Evolutionary conservation across 2,329 filamentous ascomycete species (phyloP).

Genomic region (Sclerotinia sclerotiorum): DNA sequence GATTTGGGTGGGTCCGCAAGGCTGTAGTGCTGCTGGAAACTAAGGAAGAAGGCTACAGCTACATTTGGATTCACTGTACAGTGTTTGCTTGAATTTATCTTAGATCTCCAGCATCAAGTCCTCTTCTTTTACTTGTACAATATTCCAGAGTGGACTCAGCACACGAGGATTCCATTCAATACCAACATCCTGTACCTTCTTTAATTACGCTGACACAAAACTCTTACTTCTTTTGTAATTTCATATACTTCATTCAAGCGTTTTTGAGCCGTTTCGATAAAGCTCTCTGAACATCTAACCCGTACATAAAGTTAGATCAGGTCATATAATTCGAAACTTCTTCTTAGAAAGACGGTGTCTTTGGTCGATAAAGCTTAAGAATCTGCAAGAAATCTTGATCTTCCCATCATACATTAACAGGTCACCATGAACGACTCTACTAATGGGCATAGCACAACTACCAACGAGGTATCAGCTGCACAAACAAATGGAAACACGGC

Average conservation of each 20-base stretch:
- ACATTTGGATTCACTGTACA: constrained; percentile 6
- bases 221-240: constrained; percentile 8
- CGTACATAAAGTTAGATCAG: constrained; percentile 6
- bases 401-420: not conserved
- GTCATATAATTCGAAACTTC: constrained; percentile 6
- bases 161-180: constrained; percentile 9
- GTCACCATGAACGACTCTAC: constrained; percentile 36
- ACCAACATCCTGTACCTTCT: constrained; percentile 15
- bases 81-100: not conserved
- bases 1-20: constrained; percentile 13
- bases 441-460: constrained; percentile 29
- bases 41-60: constrained; percentile 1
- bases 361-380: not conserved
- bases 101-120: not conserved
- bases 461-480: constrained; percentile 28
- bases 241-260: constrained; percentile 7
- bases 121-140: constrained; percentile 11
- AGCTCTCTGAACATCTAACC: constrained; percentile 14
- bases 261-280: constrained; percentile 18
- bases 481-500: constrained; percentile 45
- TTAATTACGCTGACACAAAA: constrained; percentile 5
- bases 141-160: constrained; percentile 9
- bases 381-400: not conserved
- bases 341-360: not conserved
- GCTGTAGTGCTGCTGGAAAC: constrained; percentile 9